A percentile compares a stretch with the other conserved stretches of the same genome.
Conservation (phyloP, 441 rosid species). For the Erodium moschatum region DNA sequence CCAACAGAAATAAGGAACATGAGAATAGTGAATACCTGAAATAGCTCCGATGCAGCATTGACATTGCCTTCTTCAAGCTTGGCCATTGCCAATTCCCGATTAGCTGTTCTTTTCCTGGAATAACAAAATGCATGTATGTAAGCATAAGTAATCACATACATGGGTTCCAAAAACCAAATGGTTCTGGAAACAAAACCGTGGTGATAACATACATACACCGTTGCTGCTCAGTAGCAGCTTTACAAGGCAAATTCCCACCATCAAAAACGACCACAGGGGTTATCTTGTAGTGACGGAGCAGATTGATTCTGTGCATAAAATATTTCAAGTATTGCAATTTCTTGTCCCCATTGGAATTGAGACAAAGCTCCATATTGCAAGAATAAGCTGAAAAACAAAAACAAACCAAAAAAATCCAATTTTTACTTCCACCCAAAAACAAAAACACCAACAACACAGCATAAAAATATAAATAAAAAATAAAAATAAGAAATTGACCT, state of each 20-base stretch:
- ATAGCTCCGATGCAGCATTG: constrained; percentile 54
- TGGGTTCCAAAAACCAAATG: not conserved
- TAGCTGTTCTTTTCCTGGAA: constrained; percentile 51
- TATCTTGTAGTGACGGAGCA: constrained; percentile 51
- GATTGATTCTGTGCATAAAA: constrained; percentile 65
- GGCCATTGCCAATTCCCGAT: constrained; percentile 52
- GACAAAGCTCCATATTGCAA: constrained; percentile 85
- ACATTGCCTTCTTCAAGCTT: constrained; percentile 64
- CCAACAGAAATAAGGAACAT: not conserved
- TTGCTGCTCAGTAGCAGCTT: constrained; percentile 59
- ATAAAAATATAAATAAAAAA: too few relatives aligned
- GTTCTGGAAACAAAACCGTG: not conserved
- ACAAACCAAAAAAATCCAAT: not conserved
- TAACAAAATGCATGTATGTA: not conserved
- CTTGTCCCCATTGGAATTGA: constrained; percentile 44
- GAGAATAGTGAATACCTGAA: constrained; percentile 42
- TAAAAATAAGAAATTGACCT: constrained; percentile 31
- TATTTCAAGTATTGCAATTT: constrained; percentile 56
- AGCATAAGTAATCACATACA: not conserved
- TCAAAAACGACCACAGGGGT: constrained; percentile 73
- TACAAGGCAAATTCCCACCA: constrained; percentile 69
- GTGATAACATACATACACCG: constrained; percentile 39
- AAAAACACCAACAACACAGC: not conserved
- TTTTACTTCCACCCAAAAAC: not conserved
- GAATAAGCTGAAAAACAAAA: constrained; percentile 53